These are phyloP conservation scores for Dillenia turbinata DNA, from an alignment of 164 flowering plant genomes.

Conservation along the genomic window DNA sequence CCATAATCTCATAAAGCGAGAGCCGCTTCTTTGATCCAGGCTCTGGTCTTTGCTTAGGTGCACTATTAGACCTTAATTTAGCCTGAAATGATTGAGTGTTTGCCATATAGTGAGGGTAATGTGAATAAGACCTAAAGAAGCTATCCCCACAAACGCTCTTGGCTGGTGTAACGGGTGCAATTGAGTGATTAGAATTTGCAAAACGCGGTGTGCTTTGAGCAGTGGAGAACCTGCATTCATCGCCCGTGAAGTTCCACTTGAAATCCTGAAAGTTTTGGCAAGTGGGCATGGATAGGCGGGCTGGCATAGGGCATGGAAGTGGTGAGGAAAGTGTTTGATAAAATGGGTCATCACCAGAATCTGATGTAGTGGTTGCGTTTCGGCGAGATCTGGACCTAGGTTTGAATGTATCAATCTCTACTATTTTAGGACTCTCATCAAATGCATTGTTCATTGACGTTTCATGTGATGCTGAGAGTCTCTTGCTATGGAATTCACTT, in stretches of 20 bases:
- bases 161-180: conserved; percentile 50
- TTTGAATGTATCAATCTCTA: conserved; percentile 71
- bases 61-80: conserved; percentile 67
- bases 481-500: conserved; percentile 49
- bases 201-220: conserved; percentile 84
- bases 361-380: conserved; percentile 34
- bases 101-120: conserved; percentile 74
- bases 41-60: conserved; percentile 86
- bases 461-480: conserved; percentile 34
- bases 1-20: conserved; percentile 63
- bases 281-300: conserved; percentile 47
- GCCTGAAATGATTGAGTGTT: conserved; percentile 71
- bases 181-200: conserved; percentile 17
- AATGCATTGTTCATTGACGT: conserved; percentile 20
- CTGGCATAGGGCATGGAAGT: conserved; percentile 46
- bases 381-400: conserved; percentile 55
- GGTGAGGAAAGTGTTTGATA: conserved; percentile 47
- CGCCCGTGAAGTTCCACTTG: conserved; percentile 58
- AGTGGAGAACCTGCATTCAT: conserved; percentile 63
- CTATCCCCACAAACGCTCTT: conserved; percentile 62
- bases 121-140: conserved; percentile 35
- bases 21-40: conserved; percentile 45
- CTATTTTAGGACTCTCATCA: conserved; percentile 80
- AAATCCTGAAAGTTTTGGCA: conserved; percentile 33
- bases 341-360: conserved; percentile 39